Evolutionary conservation across 202 grass and related monocot genomes (phyloP).

Genomic region (Bolboschoenoplectus hybrid): DNA sequence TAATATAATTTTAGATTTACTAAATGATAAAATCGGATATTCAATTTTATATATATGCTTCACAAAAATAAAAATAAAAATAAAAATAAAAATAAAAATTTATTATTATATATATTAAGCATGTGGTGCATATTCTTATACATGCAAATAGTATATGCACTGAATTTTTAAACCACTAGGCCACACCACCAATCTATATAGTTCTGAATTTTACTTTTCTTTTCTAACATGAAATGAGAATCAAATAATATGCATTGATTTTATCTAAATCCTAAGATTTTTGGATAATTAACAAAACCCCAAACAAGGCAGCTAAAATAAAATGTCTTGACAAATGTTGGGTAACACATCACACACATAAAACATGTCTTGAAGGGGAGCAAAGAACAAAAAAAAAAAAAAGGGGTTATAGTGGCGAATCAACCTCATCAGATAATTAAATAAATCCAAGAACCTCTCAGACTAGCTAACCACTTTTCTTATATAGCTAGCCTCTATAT

Average conservation of each 20-base stretch:
- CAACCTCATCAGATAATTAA: not conserved
- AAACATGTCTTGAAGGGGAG: not conserved
- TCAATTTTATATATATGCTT: too few species aligned
- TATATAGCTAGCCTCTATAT: not conserved
- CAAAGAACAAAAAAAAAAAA: not conserved
- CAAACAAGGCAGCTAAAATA: not conserved
- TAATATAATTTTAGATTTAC: not conserved
- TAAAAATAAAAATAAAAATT: too few species aligned
- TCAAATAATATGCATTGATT: too few species aligned
- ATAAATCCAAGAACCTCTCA: not conserved
- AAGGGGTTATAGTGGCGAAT: not conserved
- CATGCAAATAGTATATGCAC: too few species aligned
- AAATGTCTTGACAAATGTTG: not conserved
- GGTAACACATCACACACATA: not conserved
- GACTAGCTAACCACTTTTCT: not conserved
- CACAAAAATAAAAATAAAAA: too few species aligned
- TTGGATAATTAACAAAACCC: not conserved
- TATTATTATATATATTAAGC: too few species aligned
- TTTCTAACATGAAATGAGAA: too few species aligned
- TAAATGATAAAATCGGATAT: not conserved
- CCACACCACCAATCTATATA: too few species aligned
- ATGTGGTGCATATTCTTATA: too few species aligned
- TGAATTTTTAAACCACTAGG: too few species aligned
- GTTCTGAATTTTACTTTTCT: too few species aligned
- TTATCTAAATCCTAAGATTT: not conserved